These are phyloP conservation scores for Candida sanyaensis DNA, from an alignment of 1,139 yeast species.

Conservation along the genomic window DNA sequence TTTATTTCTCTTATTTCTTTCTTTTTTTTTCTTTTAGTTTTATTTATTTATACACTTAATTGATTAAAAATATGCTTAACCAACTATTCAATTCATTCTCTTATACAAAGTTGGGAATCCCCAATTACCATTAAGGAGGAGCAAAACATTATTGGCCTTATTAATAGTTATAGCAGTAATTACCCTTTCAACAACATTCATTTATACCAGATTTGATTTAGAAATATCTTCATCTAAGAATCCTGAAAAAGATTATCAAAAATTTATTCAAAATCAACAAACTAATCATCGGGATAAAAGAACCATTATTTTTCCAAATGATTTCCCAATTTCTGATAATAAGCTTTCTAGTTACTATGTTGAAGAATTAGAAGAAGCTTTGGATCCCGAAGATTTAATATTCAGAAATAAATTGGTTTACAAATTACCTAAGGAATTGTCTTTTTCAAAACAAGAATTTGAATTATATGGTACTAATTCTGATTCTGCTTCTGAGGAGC, in stretches of 20 bases:
- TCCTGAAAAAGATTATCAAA: background rate
- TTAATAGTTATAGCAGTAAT: background rate
- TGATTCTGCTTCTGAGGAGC: background rate
- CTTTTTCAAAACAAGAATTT: background rate
- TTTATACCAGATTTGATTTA: background rate
- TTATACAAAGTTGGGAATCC: too few species aligned
- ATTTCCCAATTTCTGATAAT: background rate
- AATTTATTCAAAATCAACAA: background rate
- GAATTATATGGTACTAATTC: background rate
- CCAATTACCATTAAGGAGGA: background rate
- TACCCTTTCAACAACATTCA: background rate
- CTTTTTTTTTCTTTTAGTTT: too few species aligned
- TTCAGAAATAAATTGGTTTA: background rate
- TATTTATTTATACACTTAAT: too few species aligned
- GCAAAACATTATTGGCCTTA: background rate
- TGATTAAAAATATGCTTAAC: too few species aligned
- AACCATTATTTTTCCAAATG: constrained; percentile 3
- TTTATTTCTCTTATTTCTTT: too few species aligned
- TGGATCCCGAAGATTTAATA: constrained; percentile 1
- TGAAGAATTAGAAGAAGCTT: constrained; percentile 1
- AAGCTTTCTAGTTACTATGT: constrained; percentile 2
- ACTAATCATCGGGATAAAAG: background rate
- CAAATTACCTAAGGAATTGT: background rate
- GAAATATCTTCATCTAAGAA: background rate
- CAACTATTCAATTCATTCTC: too few species aligned